These are phyloP conservation scores for Camellia lanceoleosa DNA, from an alignment of 148 eudicot species.

Conservation along the genomic window DNA sequence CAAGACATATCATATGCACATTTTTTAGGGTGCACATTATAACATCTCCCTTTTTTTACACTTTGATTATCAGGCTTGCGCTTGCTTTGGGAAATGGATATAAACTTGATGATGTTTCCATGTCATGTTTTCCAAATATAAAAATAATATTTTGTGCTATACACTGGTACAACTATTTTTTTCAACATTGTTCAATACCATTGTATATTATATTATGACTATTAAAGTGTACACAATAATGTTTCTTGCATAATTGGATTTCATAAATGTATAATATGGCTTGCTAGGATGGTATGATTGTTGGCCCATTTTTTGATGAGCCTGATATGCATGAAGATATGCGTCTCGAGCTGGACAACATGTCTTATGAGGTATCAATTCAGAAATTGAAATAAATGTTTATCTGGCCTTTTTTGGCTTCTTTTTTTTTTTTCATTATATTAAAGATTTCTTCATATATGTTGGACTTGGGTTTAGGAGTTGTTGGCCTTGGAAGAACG, in stretches of 20 bases:
- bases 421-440: neutral
- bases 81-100: neutral
- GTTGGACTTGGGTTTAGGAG: constrained; percentile 28
- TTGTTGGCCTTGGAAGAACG: constrained; percentile 55
- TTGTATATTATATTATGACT: neutral
- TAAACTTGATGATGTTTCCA: neutral
- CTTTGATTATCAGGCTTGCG: neutral
- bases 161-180: too few species aligned
- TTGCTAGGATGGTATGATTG: neutral
- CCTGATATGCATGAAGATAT: neutral
- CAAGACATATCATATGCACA: too few species aligned
- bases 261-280: neutral
- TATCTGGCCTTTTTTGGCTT: too few species aligned
- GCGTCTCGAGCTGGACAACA: neutral
- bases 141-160: neutral
- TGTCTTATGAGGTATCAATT: constrained; percentile 6
- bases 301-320: neutral
- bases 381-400: neutral
- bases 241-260: neutral
- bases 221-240: neutral
- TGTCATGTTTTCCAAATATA: neutral
- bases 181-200: too few species aligned
- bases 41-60: neutral
- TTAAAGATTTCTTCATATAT: neutral
- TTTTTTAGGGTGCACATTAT: too few species aligned